A percentile compares a stretch with the other conserved stretches of the same genome.
Evolutionary conservation across 306 rosid genomes (phyloP).

Genomic region (Pueraria montana): DNA sequence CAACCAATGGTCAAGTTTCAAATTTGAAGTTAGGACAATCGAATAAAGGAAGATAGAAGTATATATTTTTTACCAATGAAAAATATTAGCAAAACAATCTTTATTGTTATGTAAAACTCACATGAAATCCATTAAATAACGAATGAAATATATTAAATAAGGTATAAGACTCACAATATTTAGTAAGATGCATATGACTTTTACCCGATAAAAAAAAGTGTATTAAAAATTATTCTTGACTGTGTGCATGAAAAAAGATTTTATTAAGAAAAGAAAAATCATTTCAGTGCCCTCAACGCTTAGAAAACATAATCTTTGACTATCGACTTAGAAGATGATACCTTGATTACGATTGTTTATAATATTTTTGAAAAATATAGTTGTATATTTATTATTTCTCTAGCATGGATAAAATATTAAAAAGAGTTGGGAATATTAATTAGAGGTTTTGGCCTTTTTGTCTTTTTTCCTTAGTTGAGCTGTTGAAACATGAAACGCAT

Average conservation of each 20-base stretch:
- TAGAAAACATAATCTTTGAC: not conserved
- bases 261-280: not conserved
- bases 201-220: not conserved
- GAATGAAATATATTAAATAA: no score
- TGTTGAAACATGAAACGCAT: conserved; percentile 8
- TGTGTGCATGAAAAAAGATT: not conserved
- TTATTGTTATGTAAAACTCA: no score
- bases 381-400: not conserved
- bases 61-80: not conserved
- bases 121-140: no score
- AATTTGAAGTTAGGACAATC: not conserved
- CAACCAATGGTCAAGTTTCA: conserved; percentile 17
- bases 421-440: not conserved
- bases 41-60: conserved; percentile 7
- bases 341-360: no score
- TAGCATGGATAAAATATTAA: not conserved
- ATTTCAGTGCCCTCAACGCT: not conserved
- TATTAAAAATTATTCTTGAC: not conserved
- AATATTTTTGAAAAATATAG: not conserved
- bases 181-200: not conserved
- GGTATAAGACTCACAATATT: no score
- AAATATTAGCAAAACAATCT: not conserved
- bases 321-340: no score
- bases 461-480: not conserved
- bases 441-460: not conserved